Evolutionary conservation across 2,329 filamentous ascomycete genomes (phyloP).

Genomic region (Pyrenophora teres): DNA sequence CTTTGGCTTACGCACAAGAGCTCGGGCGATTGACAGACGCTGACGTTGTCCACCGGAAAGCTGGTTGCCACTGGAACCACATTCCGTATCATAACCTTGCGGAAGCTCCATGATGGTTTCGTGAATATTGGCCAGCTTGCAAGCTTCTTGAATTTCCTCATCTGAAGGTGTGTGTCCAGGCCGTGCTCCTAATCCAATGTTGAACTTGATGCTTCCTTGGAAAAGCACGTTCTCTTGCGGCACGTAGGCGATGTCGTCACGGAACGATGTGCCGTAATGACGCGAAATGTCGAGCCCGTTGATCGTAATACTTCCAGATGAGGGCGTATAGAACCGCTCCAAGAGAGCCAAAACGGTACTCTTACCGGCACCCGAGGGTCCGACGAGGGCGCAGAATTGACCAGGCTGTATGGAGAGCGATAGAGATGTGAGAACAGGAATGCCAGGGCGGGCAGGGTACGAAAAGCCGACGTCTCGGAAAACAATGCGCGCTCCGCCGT

Average conservation of each 20-base stretch:
- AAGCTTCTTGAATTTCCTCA: conserved; percentile 68
- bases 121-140: conserved; percentile 71
- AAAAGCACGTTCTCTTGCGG: conserved; percentile 56
- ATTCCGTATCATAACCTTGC: conserved; percentile 66
- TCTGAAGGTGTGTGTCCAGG: conserved; percentile 61
- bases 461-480: conserved; percentile 67
- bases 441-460: conserved; percentile 66
- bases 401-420: conserved; percentile 62
- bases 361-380: conserved; percentile 69
- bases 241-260: conserved; percentile 53
- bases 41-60: conserved; percentile 52
- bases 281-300: conserved; percentile 57
- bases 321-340: conserved; percentile 61
- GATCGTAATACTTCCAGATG: conserved; percentile 57
- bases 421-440: conserved; percentile 61
- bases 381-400: conserved; percentile 67
- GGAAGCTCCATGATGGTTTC: conserved; percentile 67
- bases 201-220: conserved; percentile 55
- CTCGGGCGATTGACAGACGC: conserved; percentile 50
- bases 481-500: conserved; percentile 51
- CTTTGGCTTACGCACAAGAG: conserved; percentile 50
- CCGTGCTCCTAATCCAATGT: conserved; percentile 54
- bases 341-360: conserved; percentile 63
- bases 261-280: conserved; percentile 46
- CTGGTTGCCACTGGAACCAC: conserved; percentile 48